Conservation (phyloP, 2,329 filamentous ascomycete genomes). For the Huntiella bhutanensis region DNA sequence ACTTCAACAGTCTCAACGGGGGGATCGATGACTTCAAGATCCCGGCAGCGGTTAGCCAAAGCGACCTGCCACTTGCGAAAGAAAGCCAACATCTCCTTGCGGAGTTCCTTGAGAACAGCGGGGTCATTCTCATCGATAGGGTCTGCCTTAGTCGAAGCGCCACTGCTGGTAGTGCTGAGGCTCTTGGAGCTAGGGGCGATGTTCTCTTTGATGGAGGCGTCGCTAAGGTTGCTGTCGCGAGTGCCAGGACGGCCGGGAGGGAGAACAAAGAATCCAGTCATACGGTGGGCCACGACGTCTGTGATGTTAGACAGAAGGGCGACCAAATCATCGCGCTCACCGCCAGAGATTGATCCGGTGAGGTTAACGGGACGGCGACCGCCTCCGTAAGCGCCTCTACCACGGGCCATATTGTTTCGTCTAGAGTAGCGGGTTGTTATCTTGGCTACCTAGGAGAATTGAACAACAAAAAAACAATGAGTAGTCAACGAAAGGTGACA, state of each 20-base stretch:
- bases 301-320: conserved; percentile 32
- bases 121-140: conserved; percentile 17
- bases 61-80: conserved; percentile 67
- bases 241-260: not conserved
- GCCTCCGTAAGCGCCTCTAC: conserved; percentile 17
- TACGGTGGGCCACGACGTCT: conserved; percentile 34
- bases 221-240: not conserved
- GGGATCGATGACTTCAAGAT: conserved; percentile 25
- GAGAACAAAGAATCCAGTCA: conserved; percentile 30
- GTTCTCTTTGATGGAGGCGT: conserved; percentile 10
- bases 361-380: conserved; percentile 31
- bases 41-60: conserved; percentile 50
- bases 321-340: conserved; percentile 34
- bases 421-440: conserved; percentile 1
- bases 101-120: conserved; percentile 41
- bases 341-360: conserved; percentile 26
- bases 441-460: not conserved
- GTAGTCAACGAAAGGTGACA: not conserved
- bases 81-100: conserved; percentile 46
- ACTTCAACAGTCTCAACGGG: not conserved
- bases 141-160: conserved; percentile 11
- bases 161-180: not conserved
- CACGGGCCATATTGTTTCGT: conserved; percentile 21
- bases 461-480: not conserved
- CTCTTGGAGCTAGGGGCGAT: not conserved